phyloP scores from a whole-genome alignment of 2,329 filamentous ascomycete species.

The Phoma herbarum region DNA sequence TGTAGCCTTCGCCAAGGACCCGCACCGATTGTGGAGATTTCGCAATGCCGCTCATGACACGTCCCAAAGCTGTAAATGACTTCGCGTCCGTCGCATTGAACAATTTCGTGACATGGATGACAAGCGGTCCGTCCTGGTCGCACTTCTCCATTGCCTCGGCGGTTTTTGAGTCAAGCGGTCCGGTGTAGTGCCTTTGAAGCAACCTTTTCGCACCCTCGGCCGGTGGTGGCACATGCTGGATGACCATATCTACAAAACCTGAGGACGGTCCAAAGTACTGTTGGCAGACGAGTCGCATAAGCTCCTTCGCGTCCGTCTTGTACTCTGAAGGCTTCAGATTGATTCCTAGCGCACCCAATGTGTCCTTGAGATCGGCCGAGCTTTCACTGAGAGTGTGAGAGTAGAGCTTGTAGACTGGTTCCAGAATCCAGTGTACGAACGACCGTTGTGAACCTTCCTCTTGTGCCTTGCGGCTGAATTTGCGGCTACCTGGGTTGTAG shows the following conservation, averaged over 20 bases:
- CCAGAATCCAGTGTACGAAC: slow-evolving; percentile 93
- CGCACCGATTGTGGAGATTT: slow-evolving; percentile 83
- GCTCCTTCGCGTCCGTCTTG: slow-evolving; percentile 85
- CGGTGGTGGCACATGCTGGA: slow-evolving; percentile 88
- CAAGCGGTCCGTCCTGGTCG: slow-evolving; percentile 86
- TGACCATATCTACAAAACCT: slow-evolving; percentile 95
- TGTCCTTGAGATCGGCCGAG: slow-evolving; percentile 81
- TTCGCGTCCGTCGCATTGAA: slow-evolving; percentile 93
- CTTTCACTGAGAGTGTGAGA: slow-evolving; percentile 93
- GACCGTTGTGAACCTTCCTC: slow-evolving; percentile 84
- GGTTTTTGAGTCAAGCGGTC: slow-evolving; percentile 82
- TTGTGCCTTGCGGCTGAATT: slow-evolving; percentile 86
- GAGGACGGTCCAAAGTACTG: slow-evolving; percentile 92
- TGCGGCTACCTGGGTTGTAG: slow-evolving; percentile 89
- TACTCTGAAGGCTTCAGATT: slow-evolving; percentile 90
- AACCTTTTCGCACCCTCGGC: slow-evolving; percentile 77
- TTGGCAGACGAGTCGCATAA: slow-evolving; percentile 88
- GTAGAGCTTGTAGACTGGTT: slow-evolving; percentile 98
- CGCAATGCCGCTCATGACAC: slow-evolving; percentile 91
- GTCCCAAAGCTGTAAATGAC: slow-evolving; percentile 86
- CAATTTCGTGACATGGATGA: slow-evolving; percentile 93
- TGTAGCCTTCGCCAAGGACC: slow-evolving; percentile 94
- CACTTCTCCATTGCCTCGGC: slow-evolving; percentile 82
- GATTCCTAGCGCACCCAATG: slow-evolving; percentile 82
- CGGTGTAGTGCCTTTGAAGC: slow-evolving; percentile 89